Base-by-base conservation (phyloP, 768 basidiomycete genomes). In the Tulasnella sp. region DNA sequence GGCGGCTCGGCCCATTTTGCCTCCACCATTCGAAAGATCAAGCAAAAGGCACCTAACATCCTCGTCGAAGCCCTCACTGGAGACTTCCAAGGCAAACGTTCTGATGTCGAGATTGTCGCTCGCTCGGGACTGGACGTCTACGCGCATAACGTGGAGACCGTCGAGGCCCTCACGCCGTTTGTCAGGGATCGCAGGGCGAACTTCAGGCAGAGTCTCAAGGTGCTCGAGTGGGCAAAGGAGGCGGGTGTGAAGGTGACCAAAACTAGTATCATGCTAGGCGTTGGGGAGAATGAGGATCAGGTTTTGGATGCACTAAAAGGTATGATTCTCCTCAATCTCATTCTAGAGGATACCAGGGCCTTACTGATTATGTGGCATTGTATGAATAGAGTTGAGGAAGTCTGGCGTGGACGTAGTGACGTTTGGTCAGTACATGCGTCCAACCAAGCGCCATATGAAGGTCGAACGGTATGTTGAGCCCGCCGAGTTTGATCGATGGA, bases 401-500 rank as follows among this genome's bases (percentile, higher is more conserved):
- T 76, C 83, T 48, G 80, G 91, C 65, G 94, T 98, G 47, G 95
- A 98, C 68, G 95, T 99, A 4, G 92, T 99, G 27, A 99, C 96
- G 1, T 98, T 99, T 69, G 96, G 96, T 1, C 96, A 99, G 73
- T 99, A 99, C 72, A 98, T 99, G 96, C 86, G 96, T 51, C 96
- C 96, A 5, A 97, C 96, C 8, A 98, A 98, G 72, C 81, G 85
- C 27, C 96, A 99, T 72, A 98, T 99, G 96, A 99, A 98, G 72
- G 96, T 99, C 9, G 86, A 91, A 65, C 86, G 91, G 29, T 99
- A 99, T 67, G 92, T 98, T 23, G 83, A 90, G 62, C 96, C 96
- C 1, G 80, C 82, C 3, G 94, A 98, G 69, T 99, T 98, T 66
- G 87, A 88, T 63, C 75, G 78, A 58, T 99, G 95, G 95, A 93